Conservation (phyloP, 768 basidiomycete genomes). For the Boletus rubroflammeus region DNA sequence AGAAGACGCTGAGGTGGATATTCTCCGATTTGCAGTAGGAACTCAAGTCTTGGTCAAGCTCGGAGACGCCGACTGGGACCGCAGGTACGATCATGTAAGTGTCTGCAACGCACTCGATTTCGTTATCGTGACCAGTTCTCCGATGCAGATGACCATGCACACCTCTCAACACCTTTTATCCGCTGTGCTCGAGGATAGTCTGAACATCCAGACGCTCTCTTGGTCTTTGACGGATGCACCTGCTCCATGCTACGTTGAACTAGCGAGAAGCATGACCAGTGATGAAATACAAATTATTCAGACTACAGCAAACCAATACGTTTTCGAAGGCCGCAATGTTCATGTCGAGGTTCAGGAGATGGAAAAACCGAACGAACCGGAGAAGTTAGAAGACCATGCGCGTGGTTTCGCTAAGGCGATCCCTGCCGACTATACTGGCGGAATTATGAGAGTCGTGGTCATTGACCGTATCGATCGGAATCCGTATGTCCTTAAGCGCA, state of each 20-base stretch:
- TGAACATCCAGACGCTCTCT: constrained; percentile 67
- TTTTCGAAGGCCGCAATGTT: constrained; percentile 64
- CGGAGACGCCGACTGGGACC: constrained; percentile 55
- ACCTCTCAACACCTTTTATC: constrained; percentile 83
- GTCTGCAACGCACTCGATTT: background rate
- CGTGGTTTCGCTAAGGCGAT: constrained; percentile 53
- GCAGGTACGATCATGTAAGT: constrained; percentile 73
- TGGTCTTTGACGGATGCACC: constrained; percentile 78
- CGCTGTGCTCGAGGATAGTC: constrained; percentile 64
- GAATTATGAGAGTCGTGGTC: constrained; percentile 72
- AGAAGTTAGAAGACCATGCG: constrained; percentile 41
- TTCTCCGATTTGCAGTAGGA: constrained; percentile 49
- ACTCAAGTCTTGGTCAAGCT: constrained; percentile 50
- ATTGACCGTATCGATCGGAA: constrained; percentile 83
- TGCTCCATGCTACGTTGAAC: constrained; percentile 70
- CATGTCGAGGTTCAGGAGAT: constrained; percentile 76
- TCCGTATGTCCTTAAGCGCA: constrained; percentile 46
- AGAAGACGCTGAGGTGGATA: constrained; percentile 37
- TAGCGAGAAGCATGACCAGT: constrained; percentile 60
- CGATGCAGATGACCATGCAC: constrained; percentile 71
- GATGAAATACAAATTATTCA: constrained; percentile 65
- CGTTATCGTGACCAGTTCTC: background rate
- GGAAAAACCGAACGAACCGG: constrained; percentile 34
- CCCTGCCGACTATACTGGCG: constrained; percentile 71
- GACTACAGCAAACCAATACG: constrained; percentile 58